Percentiles rank a stretch among this genome's conserved stretches.
phyloP scores from a whole-genome alignment of 805 yeast genomes.

The Saturnispora mendoncae region DNA sequence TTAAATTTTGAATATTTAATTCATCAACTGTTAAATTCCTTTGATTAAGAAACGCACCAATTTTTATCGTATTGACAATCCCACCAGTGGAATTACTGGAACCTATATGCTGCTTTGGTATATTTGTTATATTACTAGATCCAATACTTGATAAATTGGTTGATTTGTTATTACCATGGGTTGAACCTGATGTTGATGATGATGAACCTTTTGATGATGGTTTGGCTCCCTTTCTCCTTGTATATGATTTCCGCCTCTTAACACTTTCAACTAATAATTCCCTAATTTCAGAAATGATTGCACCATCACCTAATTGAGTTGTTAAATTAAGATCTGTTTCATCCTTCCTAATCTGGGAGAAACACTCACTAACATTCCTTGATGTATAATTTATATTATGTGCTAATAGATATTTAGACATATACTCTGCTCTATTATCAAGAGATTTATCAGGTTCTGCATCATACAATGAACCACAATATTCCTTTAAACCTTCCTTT shows the following conservation, averaged over 20 bases:
- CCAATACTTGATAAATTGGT: constrained; percentile 11
- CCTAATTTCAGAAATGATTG: constrained; percentile 15
- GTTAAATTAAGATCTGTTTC: constrained; percentile 13
- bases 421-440: constrained; percentile 21
- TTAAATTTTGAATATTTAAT: constrained; percentile 9
- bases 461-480: constrained; percentile 16
- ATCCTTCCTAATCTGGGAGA: constrained; percentile 20
- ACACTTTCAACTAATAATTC: constrained; percentile 20
- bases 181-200: not conserved
- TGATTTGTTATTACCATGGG: constrained; percentile 3
- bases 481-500: constrained; percentile 20
- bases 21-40: not conserved
- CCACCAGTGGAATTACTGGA: not conserved
- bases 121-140: not conserved
- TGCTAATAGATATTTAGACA: constrained; percentile 17
- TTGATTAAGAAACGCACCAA: constrained; percentile 12
- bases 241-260: constrained; percentile 23
- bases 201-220: not conserved
- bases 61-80: constrained; percentile 10
- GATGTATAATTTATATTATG: constrained; percentile 19
- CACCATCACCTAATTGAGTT: constrained; percentile 13
- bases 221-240: constrained; percentile 18
- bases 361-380: constrained; percentile 21
- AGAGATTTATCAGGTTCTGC: constrained; percentile 17
- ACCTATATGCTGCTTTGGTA: not conserved